phyloP scores from a whole-genome alignment of 2,329 filamentous ascomycete genomes.

The Daldinia sp. region DNA sequence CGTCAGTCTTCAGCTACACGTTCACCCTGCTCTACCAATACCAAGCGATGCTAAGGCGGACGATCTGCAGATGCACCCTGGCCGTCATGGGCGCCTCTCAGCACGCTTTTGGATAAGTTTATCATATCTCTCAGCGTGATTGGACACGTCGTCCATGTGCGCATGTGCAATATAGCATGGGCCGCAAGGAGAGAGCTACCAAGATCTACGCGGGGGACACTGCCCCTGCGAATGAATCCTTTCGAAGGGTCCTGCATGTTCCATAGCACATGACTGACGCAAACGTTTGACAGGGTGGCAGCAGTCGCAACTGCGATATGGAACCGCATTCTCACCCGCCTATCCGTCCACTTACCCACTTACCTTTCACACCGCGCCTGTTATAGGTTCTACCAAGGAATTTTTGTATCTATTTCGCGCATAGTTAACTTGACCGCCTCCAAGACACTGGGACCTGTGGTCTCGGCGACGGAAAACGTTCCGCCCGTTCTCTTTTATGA shows the following conservation, averaged over 20 bases:
- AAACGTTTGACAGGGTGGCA: constrained; percentile 41
- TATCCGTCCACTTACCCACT: constrained; percentile 16
- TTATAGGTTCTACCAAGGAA: constrained; percentile 13
- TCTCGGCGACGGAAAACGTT: constrained; percentile 39
- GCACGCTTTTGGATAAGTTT: constrained; percentile 41
- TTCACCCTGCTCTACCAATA: constrained; percentile 33
- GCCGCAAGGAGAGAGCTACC: constrained; percentile 37
- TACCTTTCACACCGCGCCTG: constrained; percentile 14
- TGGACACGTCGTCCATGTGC: constrained; percentile 38
- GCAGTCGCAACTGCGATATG: constrained; percentile 30
- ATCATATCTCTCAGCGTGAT: constrained; percentile 30
- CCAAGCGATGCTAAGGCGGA: constrained; percentile 33
- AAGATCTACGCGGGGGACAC: constrained; percentile 43
- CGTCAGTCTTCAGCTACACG: constrained; percentile 40
- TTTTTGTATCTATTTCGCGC: constrained; percentile 30
- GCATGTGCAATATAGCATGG: constrained; percentile 40
- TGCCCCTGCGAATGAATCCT: constrained; percentile 38
- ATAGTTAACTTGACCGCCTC: constrained; percentile 37
- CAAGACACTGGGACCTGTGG: constrained; percentile 27
- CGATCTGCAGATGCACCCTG: constrained; percentile 38
- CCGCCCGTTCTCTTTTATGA: constrained; percentile 35
- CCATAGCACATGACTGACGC: constrained; percentile 44
- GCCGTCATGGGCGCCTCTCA: constrained; percentile 34
- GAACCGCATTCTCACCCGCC: constrained; percentile 29
- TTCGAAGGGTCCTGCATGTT: constrained; percentile 40